Percentiles rank a stretch among this genome's conserved stretches.
phyloP scores from a whole-genome alignment of 2,329 filamentous ascomycete species.

The Calonectria leucothoes region DNA sequence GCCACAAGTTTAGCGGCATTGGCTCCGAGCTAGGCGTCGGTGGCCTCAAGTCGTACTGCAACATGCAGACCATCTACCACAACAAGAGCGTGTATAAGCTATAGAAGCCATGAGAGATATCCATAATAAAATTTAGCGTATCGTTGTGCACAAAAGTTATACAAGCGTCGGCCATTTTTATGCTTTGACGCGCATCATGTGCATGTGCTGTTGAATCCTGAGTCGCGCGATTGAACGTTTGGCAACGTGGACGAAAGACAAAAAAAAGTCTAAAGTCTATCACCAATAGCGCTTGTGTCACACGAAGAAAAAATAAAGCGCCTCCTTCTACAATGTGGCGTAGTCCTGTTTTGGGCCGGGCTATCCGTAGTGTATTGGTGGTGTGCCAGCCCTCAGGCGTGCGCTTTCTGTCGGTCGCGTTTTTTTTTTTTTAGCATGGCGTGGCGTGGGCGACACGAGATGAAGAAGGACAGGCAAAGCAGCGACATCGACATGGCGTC shows the following conservation, averaged over 20 bases:
- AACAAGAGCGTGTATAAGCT: neutral
- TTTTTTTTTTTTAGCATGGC: neutral
- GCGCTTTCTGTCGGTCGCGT: neutral
- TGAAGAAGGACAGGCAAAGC: neutral
- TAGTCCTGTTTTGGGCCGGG: neutral
- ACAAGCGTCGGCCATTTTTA: too few species aligned
- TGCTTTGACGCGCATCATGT: too few species aligned
- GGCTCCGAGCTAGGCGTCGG: slow-evolving; percentile 25
- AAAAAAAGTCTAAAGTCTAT: neutral
- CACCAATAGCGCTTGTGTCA: neutral
- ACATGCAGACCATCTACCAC: slow-evolving; percentile 14
- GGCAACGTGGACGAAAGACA: neutral
- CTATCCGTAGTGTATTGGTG: neutral
- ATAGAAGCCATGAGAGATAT: neutral
- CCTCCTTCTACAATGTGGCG: neutral
- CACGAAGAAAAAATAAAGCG: neutral
- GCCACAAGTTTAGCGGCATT: slow-evolving; percentile 31
- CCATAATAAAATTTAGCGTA: neutral
- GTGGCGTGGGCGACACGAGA: too few species aligned
- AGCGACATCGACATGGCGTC: neutral
- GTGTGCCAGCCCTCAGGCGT: neutral
- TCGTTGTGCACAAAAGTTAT: neutral
- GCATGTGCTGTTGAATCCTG: neutral
- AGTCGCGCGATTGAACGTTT: neutral
- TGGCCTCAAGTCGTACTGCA: slow-evolving; percentile 25